Evolutionary conservation across 768 basidiomycete genomes (phyloP).

Genomic region (Chlorophyllum brunneum): DNA sequence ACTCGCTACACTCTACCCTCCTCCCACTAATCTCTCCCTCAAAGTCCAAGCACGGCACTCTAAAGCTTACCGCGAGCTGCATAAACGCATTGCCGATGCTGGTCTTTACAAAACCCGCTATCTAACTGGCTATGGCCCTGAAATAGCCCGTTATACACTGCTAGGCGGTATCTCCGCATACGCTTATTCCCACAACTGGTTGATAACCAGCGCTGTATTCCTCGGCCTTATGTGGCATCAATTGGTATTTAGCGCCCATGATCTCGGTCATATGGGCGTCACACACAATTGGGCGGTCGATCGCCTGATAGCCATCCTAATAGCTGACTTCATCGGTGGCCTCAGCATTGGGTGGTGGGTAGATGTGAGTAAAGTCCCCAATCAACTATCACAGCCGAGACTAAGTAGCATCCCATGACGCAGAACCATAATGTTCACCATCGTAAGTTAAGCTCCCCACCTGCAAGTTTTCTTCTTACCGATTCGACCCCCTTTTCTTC

Average conservation of each 20-base stretch:
- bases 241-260: slow-evolving; percentile 87
- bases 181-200: slow-evolving; percentile 62
- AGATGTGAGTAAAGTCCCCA: slow-evolving; percentile 56
- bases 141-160: slow-evolving; percentile 72
- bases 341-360: slow-evolving; percentile 99
- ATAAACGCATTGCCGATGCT: slow-evolving; percentile 66
- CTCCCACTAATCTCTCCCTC: slow-evolving; percentile 50
- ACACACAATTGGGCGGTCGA: slow-evolving; percentile 85
- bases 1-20: slow-evolving; percentile 46
- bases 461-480: not conserved
- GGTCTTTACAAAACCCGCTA: slow-evolving; percentile 86
- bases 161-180: slow-evolving; percentile 57
- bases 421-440: slow-evolving; percentile 97
- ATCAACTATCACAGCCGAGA: slow-evolving; percentile 10
- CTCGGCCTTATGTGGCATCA: slow-evolving; percentile 96
- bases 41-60: slow-evolving; percentile 64
- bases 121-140: slow-evolving; percentile 85
- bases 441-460: slow-evolving; percentile 47
- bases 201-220: slow-evolving; percentile 69
- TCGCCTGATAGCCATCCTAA: slow-evolving; percentile 69
- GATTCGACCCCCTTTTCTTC: slow-evolving; percentile 15
- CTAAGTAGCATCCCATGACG: not conserved
- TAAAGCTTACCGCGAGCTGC: slow-evolving; percentile 75
- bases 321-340: slow-evolving; percentile 89
- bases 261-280: slow-evolving; percentile 92